These are phyloP conservation scores for Terfezia boudieri DNA, from an alignment of 495 filamentous ascomycete species.

Conservation along the genomic window DNA sequence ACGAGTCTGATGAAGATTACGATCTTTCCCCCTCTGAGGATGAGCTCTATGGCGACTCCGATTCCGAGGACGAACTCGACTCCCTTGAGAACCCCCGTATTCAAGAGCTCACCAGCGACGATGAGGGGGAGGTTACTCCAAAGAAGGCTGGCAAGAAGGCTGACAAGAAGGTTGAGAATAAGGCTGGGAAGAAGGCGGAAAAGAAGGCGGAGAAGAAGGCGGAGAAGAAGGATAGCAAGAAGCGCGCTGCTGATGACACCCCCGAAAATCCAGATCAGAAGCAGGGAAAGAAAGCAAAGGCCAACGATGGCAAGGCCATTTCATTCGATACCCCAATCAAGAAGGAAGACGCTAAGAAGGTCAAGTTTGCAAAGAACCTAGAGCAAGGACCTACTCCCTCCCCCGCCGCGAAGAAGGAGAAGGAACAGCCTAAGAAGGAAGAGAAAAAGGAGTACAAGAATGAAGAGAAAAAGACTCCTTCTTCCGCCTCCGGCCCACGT, in stretches of 20 bases:
- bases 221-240: slow-evolving; percentile 52
- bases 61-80: slow-evolving; percentile 59
- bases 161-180: slow-evolving; percentile 54
- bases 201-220: slow-evolving; percentile 38
- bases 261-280: slow-evolving; percentile 28
- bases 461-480: slow-evolving; percentile 27
- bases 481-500: slow-evolving; percentile 40
- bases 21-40: slow-evolving; percentile 66
- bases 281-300: slow-evolving; percentile 96
- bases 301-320: slow-evolving; percentile 74
- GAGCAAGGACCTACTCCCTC: slow-evolving; percentile 81
- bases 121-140: slow-evolving; percentile 38
- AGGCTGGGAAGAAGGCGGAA: slow-evolving; percentile 31
- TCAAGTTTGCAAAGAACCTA: slow-evolving; percentile 95
- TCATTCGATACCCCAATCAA: slow-evolving; percentile 30
- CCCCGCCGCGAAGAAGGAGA: slow-evolving; percentile 21
- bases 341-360: slow-evolving; percentile 62
- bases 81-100: slow-evolving; percentile 57
- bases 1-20: slow-evolving; percentile 49
- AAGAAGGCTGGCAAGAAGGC: slow-evolving; percentile 38
- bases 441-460: slow-evolving; percentile 22
- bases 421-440: slow-evolving; percentile 22
- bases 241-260: slow-evolving; percentile 23
- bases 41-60: slow-evolving; percentile 45
- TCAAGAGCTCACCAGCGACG: slow-evolving; percentile 65